Conservation (phyloP, 108 stramenopile genomes). For the Aurantiochytrium sp. region DNA sequence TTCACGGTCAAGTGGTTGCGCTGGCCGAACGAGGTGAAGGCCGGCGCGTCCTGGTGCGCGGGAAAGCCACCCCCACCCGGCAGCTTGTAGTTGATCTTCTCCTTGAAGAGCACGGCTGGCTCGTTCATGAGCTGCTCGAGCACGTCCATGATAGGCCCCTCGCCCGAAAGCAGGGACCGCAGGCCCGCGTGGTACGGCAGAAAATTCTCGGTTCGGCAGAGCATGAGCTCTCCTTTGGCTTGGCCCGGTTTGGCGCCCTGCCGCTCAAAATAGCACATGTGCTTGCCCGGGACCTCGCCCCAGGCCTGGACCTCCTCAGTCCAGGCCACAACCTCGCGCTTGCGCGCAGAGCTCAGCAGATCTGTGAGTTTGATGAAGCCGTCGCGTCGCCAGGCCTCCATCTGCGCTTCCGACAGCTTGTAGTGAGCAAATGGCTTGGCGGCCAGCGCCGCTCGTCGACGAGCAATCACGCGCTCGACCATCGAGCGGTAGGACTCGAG, state of each 20-base stretch:
- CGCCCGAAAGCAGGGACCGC: background rate
- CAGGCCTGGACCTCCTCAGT: background rate
- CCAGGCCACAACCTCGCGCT: background rate
- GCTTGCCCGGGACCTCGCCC: background rate
- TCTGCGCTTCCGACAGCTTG: conserved; percentile 24
- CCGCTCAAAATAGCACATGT: conserved; percentile 28
- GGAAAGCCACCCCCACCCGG: conserved; percentile 35
- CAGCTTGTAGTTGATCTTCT: conserved; percentile 39
- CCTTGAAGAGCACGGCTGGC: conserved; percentile 37
- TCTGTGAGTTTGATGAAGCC: conserved; percentile 36
- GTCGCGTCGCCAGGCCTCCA: conserved; percentile 1
- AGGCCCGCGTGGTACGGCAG: conserved; percentile 8
- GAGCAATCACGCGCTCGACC: background rate
- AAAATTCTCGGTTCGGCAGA: conserved; percentile 14
- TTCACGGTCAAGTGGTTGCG: conserved; percentile 31
- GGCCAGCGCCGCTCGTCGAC: background rate
- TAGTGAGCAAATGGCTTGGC: background rate
- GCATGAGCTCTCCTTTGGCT: background rate
- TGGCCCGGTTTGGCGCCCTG: background rate
- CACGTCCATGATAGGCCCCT: conserved; percentile 32
- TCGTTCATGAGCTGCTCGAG: conserved; percentile 33
- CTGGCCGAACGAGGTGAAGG: conserved; percentile 18
- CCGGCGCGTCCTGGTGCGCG: conserved; percentile 38
- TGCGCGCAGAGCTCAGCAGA: background rate
- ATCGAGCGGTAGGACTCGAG: background rate